Evolutionary conservation across 306 rosid species (phyloP), one percentile per base, ranked within the genome.

Genomic region (Cucurbita pepo): DNA sequence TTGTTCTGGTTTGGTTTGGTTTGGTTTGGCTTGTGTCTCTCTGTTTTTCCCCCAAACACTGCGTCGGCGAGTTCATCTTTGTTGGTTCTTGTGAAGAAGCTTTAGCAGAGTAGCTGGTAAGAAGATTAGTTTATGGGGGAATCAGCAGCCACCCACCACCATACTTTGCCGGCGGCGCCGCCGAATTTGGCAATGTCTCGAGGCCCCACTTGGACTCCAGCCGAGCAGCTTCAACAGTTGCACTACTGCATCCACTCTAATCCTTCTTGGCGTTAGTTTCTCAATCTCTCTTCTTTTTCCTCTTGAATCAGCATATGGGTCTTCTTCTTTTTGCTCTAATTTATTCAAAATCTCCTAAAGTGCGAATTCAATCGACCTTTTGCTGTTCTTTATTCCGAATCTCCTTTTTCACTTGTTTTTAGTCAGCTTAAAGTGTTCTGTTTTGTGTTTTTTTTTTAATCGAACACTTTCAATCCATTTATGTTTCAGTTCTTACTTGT

Each of bases 191-290:
- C 25, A n/a, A 8, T 79, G 77, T 79, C 82, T 86, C 85, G 72
- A 70, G 97, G 99, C 1, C 95, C 99, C 69, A 70, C 55, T 74
- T 94, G 90, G 92, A 25, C 80, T 77, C 99, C 97, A 1, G 77
- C 90, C 37, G 97, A 89, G 80, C 99, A 94, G 47, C 90, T 94
- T 66, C 87, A 64, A 6, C 97, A 94, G 50, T 89, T 94, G 60
- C 80, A 91, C 64, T 94, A 83, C 74, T 94, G 99, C 95, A 94
- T 94, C 92, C 92, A 88, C 54, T 94, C 99, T 47, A 94, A 94
- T 78, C 99, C 99, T 78, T 78, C 95, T 25, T 94, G 97, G 99
- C 96, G 99, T 94, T 63, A 91, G 96, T 90, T 43, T 80, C 80
- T 37, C 78, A 63, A 56, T 53, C 13, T 74, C 60, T 15, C 18